Evolutionary conservation across 176 grass and related monocot species (phyloP).

Genomic region (Stipa capillata): DNA sequence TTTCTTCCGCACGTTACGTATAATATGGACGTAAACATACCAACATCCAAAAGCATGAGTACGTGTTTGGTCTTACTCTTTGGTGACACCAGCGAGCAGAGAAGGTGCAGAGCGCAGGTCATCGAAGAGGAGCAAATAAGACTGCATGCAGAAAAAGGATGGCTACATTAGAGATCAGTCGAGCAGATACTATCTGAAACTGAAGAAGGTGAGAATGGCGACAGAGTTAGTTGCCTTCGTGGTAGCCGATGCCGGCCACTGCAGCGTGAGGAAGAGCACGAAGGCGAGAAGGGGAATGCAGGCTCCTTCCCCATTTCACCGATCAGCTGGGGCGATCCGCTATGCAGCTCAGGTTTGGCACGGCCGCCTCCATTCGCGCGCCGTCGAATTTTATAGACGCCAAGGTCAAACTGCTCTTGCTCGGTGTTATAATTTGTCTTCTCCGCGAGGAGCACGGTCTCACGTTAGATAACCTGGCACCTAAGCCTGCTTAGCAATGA

Average conservation of each 20-base stretch:
- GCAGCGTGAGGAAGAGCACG: slow-evolving; percentile 2
- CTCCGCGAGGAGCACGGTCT: background rate
- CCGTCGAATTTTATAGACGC: background rate
- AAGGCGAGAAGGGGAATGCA: background rate
- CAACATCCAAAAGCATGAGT: background rate
- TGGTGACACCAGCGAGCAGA: background rate
- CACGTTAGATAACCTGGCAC: background rate
- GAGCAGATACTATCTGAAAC: no score
- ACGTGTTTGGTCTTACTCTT: background rate
- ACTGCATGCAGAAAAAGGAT: background rate
- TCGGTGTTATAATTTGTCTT: background rate
- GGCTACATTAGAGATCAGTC: background rate
- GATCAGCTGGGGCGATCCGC: background rate
- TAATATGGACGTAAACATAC: background rate
- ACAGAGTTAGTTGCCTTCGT: background rate
- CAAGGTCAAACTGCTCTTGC: slow-evolving; percentile 1
- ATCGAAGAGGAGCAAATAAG: background rate
- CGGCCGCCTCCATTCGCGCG: background rate
- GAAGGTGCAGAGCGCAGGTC: no score
- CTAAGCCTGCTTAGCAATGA: background rate
- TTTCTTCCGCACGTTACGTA: background rate
- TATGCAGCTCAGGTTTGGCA: background rate
- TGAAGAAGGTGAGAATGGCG: background rate
- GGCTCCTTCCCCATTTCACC: background rate
- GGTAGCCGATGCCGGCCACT: background rate